These are phyloP conservation scores for Umbelopsis ramanniana DNA, from an alignment of 192 early-diverging fungal genomes.

Conservation along the genomic window DNA sequence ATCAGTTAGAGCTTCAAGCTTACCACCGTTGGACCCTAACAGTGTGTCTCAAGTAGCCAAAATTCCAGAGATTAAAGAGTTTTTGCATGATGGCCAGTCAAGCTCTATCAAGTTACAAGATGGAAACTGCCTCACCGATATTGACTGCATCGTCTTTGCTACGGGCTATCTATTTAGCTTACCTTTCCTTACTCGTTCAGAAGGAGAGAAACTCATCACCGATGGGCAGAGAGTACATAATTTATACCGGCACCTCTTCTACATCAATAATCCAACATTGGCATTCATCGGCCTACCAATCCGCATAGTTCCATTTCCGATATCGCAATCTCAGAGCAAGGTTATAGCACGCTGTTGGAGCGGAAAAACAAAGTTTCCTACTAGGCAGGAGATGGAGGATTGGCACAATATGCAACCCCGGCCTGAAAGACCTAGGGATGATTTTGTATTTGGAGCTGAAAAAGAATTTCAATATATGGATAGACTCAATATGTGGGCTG, in stretches of 20 bases:
- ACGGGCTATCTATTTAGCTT: conserved; percentile 68
- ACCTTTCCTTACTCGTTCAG: conserved; percentile 54
- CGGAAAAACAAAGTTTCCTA: conserved; percentile 35
- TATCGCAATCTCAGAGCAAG: conserved; percentile 61
- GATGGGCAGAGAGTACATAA: conserved; percentile 45
- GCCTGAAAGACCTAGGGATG: background rate
- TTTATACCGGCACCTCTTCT: conserved; percentile 52
- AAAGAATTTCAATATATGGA: conserved; percentile 40
- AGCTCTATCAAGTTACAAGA: conserved; percentile 38
- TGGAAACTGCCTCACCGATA: conserved; percentile 32
- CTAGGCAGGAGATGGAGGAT: conserved; percentile 31
- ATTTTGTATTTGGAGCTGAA: conserved; percentile 24
- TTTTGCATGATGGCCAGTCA: background rate
- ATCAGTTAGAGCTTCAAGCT: conserved; percentile 35
- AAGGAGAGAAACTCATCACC: conserved; percentile 29
- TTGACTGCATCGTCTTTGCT: conserved; percentile 62
- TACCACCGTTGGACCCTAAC: background rate
- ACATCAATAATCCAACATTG: conserved; percentile 54
- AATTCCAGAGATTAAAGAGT: background rate
- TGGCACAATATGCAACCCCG: conserved; percentile 26
- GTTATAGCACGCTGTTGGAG: conserved; percentile 48
- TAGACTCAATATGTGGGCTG: conserved; percentile 36
- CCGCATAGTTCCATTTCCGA: conserved; percentile 60
- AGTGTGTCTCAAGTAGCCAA: background rate
- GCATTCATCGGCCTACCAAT: conserved; percentile 63